These are phyloP conservation scores for Aspergillus affinis DNA, from an alignment of 495 filamentous ascomycete species.

Conservation along the genomic window DNA sequence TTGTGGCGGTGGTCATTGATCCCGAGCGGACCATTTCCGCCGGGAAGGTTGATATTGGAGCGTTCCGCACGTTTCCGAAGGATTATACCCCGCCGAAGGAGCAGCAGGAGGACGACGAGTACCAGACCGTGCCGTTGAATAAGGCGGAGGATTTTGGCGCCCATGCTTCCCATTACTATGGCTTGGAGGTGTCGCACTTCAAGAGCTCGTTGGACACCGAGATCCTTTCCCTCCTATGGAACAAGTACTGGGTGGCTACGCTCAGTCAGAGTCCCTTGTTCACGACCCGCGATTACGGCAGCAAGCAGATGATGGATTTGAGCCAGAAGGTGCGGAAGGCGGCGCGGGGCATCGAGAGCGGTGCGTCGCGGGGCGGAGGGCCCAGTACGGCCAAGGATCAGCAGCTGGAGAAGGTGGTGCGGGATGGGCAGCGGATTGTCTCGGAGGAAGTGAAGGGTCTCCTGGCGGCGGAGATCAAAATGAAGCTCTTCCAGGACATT, in stretches of 20 bases:
- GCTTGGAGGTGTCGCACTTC: slow-evolving; percentile 87
- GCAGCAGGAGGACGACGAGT: slow-evolving; percentile 46
- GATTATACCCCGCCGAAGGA: slow-evolving; percentile 61
- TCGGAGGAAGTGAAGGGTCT: slow-evolving; percentile 85
- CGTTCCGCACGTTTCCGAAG: slow-evolving; percentile 88
- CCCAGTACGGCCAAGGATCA: slow-evolving; percentile 47
- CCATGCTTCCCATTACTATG: slow-evolving; percentile 84
- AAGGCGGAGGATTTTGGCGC: slow-evolving; percentile 98
- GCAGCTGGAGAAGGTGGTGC: slow-evolving; percentile 76
- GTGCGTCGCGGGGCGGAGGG: slow-evolving; percentile 30
- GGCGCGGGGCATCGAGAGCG: slow-evolving; percentile 46
- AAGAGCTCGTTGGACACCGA: slow-evolving; percentile 86
- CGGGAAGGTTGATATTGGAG: slow-evolving; percentile 95
- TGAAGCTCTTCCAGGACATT: slow-evolving; percentile 74
- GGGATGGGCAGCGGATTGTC: slow-evolving; percentile 76
- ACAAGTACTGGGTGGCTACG: slow-evolving; percentile 99
- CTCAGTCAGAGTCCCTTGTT: slow-evolving; percentile 93
- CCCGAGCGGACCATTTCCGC: slow-evolving; percentile 94
- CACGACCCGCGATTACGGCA: slow-evolving; percentile 89
- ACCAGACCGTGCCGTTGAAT: slow-evolving; percentile 72
- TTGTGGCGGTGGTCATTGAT: slow-evolving; percentile 95
- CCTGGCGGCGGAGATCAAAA: slow-evolving; percentile 80
- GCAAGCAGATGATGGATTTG: slow-evolving; percentile 88
- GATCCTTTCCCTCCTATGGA: slow-evolving; percentile 89
- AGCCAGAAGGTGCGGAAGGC: slow-evolving; percentile 73